Evolutionary conservation across 441 rosid genomes (phyloP), one percentile per base, ranked within the genome.

Genomic region (Erodium moschatum): DNA sequence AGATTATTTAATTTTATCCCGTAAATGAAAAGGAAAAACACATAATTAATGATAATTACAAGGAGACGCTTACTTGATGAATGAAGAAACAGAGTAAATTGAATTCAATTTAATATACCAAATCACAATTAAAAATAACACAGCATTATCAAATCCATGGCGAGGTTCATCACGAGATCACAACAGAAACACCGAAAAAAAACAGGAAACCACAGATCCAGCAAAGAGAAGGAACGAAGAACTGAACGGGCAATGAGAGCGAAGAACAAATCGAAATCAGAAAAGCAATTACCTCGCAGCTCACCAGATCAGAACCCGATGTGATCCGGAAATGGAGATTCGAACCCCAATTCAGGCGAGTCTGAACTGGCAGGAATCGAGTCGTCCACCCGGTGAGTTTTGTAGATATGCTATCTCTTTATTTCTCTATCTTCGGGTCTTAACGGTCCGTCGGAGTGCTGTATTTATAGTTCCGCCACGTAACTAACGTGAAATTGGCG

Each of bases 351-450:
- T 50, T 50, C 56, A 50, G 56, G 56, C 27, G 62, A 56, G 62
- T 56, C 21, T 15, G 21, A 16, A 18, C 20, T 54, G 21, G 21
- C 20, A 54, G 61, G 61, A 54, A 54, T 18, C 20, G 61, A 54
- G 61, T 16, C 61, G 61, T 48, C 61, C 21, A 18, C 20, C 21
- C 61, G 61, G 61, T 54, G 24, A 54, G 61, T 24, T 42, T 50
- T 16, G 15, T 24, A 24, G 27, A 24, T 24, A 24, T 24, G 19
- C 4, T 16, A 2, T 50, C 58, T n/a, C 58, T 50, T 3, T 50
- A 4, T 50, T 54, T 6, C 16, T 18, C 12, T 54, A 20, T 54
- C 58, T 54, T 54, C 61, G 21, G 60, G 60, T 52, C 60, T 52
- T 16, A 52, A 15, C 60, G 60, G 20, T 52, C 5, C 60, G 20